Base-by-base conservation (phyloP, 2,329 filamentous ascomycete genomes). In the Talaromyces sp. region DNA sequence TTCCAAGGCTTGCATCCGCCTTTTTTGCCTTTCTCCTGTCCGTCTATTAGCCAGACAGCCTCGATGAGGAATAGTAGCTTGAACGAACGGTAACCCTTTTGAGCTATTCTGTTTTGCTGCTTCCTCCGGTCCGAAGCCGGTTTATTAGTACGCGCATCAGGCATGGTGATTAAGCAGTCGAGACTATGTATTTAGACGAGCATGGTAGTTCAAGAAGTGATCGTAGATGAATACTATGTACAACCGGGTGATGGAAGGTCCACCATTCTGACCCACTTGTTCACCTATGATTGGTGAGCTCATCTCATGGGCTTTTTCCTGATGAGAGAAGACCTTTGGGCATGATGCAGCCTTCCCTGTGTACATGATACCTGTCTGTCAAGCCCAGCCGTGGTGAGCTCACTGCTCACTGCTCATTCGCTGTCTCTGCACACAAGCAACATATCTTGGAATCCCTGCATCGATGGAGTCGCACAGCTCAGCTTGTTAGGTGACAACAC, bases 61-160 rank as follows among this genome's bases (percentile, higher is more conserved):
- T 56, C 31, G 33, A 14, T 37, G n/a, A n/a, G 27, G n/a, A 33
- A 37, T 35, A 19, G n/a, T 47, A 31, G 68, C 41, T 68, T 63
- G 3, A 62, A 65, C 58, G 67, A 63, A 56, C 68, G 64, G 24
- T 67, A 62, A 5, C 52, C 65, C 27, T 65, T 69, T 45, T 24
- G 54, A 35, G 41, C 63, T 59, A 35, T 65, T 65, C 54, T 65
- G 62, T 56, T 76, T 72, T 24, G 71, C 70, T 50, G 86, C 83
- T 37, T 81, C 81, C 43, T 82, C 82, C 61, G 50, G 1, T 63
- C 61, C 16, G 61, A 63, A 6, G 72, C 41, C 22, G 50, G 35
- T 41, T 63, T 63, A n/a, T 22, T 63, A n/a, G 43, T n/a, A n/a
- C 59, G 41, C 1, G 13, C 13, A 39, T 39, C 59, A 48, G 43